Evolutionary conservation across 106 monocot species (phyloP), one percentile per base, ranked within the genome.

Genomic region (Dioscorea dumetorum): DNA sequence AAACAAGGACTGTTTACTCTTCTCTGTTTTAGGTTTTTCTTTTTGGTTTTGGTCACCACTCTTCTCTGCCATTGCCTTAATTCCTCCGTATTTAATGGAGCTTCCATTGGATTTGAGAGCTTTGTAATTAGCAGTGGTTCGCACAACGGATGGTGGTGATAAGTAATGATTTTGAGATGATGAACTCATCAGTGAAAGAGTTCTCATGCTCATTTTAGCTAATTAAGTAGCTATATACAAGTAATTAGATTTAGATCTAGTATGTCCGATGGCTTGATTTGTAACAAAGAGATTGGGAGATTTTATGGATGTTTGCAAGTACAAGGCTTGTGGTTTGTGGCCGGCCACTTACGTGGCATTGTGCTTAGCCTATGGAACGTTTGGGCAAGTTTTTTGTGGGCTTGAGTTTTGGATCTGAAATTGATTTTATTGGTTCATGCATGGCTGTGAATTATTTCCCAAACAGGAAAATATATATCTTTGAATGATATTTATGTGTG

Each of bases 1-100:
- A 24, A 97, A 79, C 71, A 97, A 64, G 4, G 95, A 97, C 70
- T 86, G 89, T 72, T 85, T 76, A 50, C 58, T 70, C 52, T 70
- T 82, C 34, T 28, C 28, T n/a, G n/a, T n/a, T 28, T 54, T 68
- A 67, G 41, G 52, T 17, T 68, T 24, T 22, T 57, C 60, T 41
- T 78, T 58, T 49, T 78, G 66, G 17, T 78, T 58, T 49, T 78
- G 66, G 17, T 4, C 64, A 17, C 60, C 49, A 1, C 54, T 22
- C 41, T 67, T 64, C 58, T 84, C 83, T 13, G 74, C 61, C 49
- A 72, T 85, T 5, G 84, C 88, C 20, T 60, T 20, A 24, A 83
- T 72, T 22, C 54, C 70, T 48, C 50, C 68, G n/a, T 52, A 57
- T n/a, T 68, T 86, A 1, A 11, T 35, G 17, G 62, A 15, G 33